These are phyloP conservation scores for Cladosporium sp. DNA, from an alignment of 2,329 filamentous ascomycete genomes.

Conservation along the genomic window DNA sequence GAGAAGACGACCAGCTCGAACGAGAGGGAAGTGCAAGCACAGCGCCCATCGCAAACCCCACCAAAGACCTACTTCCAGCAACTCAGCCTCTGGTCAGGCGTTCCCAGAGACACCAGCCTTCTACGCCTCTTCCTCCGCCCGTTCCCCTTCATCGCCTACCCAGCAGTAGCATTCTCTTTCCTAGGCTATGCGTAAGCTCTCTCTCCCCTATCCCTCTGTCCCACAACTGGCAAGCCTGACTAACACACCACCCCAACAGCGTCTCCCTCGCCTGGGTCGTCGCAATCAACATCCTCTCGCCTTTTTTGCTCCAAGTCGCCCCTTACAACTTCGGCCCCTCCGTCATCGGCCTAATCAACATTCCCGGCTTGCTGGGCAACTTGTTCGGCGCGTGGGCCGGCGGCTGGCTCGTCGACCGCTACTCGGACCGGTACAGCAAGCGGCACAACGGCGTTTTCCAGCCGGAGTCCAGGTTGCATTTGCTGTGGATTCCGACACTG, in stretches of 20 bases:
- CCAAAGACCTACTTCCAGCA: slow-evolving; percentile 40
- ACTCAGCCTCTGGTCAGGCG: slow-evolving; percentile 38
- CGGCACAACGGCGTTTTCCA: slow-evolving; percentile 47
- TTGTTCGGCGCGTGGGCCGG: slow-evolving; percentile 45
- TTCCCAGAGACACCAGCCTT: slow-evolving; percentile 34
- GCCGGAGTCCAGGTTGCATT: slow-evolving; percentile 47
- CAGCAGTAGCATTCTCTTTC: slow-evolving; percentile 41
- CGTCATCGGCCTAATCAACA: slow-evolving; percentile 43
- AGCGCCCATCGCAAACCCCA: slow-evolving; percentile 17
- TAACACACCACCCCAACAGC: background rate
- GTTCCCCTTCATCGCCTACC: slow-evolving; percentile 41
- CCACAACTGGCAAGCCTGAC: background rate
- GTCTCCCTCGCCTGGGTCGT: slow-evolving; percentile 41
- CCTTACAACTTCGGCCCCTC: slow-evolving; percentile 40
- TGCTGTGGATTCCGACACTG: slow-evolving; percentile 44
- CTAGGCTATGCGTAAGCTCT: slow-evolving; percentile 36
- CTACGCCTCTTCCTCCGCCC: slow-evolving; percentile 40
- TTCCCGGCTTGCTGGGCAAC: slow-evolving; percentile 46
- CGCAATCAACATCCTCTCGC: slow-evolving; percentile 42
- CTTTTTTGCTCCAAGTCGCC: slow-evolving; percentile 43
- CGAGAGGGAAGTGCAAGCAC: slow-evolving; percentile 15
- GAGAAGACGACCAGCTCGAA: slow-evolving; percentile 17
- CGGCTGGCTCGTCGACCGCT: slow-evolving; percentile 47
- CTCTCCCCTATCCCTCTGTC: background rate
- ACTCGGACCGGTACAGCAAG: slow-evolving; percentile 44